Conservation (phyloP, 164 flowering plant species). For the Vitis cinerea region DNA sequence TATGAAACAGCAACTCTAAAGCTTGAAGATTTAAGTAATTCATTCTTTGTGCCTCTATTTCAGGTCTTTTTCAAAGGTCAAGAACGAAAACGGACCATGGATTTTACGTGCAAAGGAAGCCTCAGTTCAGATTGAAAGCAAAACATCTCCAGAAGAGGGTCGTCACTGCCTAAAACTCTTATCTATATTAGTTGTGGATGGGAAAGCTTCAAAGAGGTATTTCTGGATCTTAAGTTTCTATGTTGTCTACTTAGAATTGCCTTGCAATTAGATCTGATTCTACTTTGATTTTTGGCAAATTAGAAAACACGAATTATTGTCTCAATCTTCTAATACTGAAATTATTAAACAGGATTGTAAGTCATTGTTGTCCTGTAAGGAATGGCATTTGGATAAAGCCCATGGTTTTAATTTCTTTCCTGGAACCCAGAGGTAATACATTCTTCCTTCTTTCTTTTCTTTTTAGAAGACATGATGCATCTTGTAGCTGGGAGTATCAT, state of each 20-base stretch:
- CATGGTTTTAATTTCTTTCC: constrained; percentile 95
- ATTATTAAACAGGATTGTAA: constrained; percentile 67
- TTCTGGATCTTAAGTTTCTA: background rate
- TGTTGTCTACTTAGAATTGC: background rate
- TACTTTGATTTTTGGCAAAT: background rate
- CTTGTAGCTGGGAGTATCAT: background rate
- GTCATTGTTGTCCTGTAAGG: constrained; percentile 60
- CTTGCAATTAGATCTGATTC: no score
- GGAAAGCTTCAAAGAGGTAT: constrained; percentile 58
- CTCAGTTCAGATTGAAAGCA: constrained; percentile 53
- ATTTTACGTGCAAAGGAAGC: constrained; percentile 76
- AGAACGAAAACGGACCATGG: constrained; percentile 96
- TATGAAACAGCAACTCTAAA: no score
- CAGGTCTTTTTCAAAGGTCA: constrained; percentile 40
- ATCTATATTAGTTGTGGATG: constrained; percentile 97
- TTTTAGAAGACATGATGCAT: no score
- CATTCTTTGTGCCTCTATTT: background rate
- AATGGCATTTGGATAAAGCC: constrained; percentile 85
- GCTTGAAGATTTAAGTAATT: background rate
- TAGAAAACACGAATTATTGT: background rate
- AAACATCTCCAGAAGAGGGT: constrained; percentile 35
- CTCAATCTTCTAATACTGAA: constrained; percentile 8
- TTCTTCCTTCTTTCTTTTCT: background rate
- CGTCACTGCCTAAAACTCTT: constrained; percentile 68
- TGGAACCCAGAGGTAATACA: constrained; percentile 78